Evolutionary conservation across 768 basidiomycete genomes (phyloP), one percentile per base, ranked within the genome.

Genomic region (Russula brevipes): DNA sequence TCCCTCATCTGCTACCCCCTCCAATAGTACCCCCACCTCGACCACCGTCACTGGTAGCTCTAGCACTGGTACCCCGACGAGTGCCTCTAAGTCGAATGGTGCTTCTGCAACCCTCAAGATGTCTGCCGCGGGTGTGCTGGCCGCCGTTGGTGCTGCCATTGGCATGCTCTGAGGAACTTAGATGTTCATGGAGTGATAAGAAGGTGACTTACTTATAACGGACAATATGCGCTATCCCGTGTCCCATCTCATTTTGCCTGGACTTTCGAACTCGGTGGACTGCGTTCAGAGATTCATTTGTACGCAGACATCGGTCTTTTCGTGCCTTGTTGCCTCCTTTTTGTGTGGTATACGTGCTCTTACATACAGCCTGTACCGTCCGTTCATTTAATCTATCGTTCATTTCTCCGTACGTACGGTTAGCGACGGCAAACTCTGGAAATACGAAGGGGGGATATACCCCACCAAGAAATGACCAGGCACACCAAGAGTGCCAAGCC

Each of bases 1-100:
- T 69, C 84, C 85, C 10, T 52, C 72, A 19, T 69, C 73, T 19
- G 72, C 76, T 14, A 71, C 75, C 17, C 70, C 75, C 24, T 66
- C 75, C 5, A 68, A 65, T 33, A 46, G 71, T 5, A 66, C 70
- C 11, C 54, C 71, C 38, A 61, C 59, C 19, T 44, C 64, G 5
- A 36, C 45, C 5, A 36, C 46, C 19, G 38, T 50, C 16, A 44
- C 54, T 42, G 30, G 17, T 24, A 17, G 17, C 50, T 54, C 67
- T 16, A 19, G 60, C 14, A 58, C 41, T 5, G 16, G 60, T 36
- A 65, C 60, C 30, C 16, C 64, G 10, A 42, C 57, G 3, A 54
- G 45, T 41, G 24, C 46, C 17, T n/a, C 38, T 16, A 54, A 56
- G 42, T 30, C 50, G 31, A 54, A 66, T 49, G 57, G 51, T 39